phyloP scores from a whole-genome alignment of 2,329 filamentous ascomycete genomes.

The Cryphonectria naterciae region DNA sequence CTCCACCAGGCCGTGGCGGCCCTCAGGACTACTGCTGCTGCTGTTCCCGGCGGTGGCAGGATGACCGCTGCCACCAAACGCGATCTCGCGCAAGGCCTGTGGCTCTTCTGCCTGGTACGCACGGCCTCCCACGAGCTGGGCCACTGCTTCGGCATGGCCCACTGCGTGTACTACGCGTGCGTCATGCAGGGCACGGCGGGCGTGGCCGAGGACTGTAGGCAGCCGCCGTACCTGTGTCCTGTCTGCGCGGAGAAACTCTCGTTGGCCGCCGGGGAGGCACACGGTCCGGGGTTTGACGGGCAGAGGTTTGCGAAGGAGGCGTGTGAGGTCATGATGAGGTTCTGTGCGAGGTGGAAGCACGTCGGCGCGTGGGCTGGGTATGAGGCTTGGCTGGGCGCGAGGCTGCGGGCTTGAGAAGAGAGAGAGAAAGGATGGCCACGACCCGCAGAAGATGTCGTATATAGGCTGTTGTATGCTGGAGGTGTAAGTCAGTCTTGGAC shows the following conservation, averaged over 20 bases:
- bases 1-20: constrained; percentile 42
- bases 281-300: constrained; percentile 32
- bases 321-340: constrained; percentile 44
- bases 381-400: constrained; percentile 45
- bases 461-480: neutral
- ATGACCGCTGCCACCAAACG: constrained; percentile 28
- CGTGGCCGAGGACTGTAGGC: constrained; percentile 61
- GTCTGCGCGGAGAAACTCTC: constrained; percentile 61
- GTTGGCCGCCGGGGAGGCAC: constrained; percentile 36
- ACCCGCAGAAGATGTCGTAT: neutral
- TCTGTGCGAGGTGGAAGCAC: constrained; percentile 46
- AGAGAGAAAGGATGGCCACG: neutral
- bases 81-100: constrained; percentile 47
- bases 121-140: constrained; percentile 69
- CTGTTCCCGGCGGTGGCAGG: constrained; percentile 32
- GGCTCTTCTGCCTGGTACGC: constrained; percentile 60
- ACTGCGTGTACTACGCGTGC: constrained; percentile 69
- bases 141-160: constrained; percentile 68
- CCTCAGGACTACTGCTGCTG: constrained; percentile 30
- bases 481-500: neutral
- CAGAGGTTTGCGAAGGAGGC: constrained; percentile 39
- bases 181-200: constrained; percentile 64
- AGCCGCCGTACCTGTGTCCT: constrained; percentile 66
- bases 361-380: constrained; percentile 52
- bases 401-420: neutral